These are phyloP conservation scores for Polytolypa hystricis DNA, from an alignment of 2,329 filamentous ascomycete species.

Conservation along the genomic window DNA sequence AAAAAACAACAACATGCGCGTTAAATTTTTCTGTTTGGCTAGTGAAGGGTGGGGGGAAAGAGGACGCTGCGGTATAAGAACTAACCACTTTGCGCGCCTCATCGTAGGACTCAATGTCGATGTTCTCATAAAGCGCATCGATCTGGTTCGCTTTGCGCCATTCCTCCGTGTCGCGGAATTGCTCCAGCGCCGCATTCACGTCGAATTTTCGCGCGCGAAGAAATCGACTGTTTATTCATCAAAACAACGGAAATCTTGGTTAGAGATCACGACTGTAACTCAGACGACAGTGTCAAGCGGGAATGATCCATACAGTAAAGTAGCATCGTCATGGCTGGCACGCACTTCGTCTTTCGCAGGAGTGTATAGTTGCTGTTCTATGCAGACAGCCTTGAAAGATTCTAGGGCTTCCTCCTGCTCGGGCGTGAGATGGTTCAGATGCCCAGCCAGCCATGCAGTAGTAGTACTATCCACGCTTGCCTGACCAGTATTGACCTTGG, in stretches of 20 bases:
- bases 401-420: conserved; percentile 56
- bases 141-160: conserved; percentile 75
- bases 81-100: conserved; percentile 59
- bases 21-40: background rate
- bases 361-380: conserved; percentile 48
- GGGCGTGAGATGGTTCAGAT: conserved; percentile 63
- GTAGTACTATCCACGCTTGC: background rate
- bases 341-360: conserved; percentile 21
- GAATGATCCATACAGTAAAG: conserved; percentile 32
- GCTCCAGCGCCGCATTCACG: conserved; percentile 62
- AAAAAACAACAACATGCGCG: background rate
- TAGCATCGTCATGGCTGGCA: conserved; percentile 38
- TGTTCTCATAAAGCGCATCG: conserved; percentile 70
- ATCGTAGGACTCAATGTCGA: conserved; percentile 76
- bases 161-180: conserved; percentile 80
- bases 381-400: conserved; percentile 60
- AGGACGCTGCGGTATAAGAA: conserved; percentile 7
- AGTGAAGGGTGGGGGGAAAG: conserved; percentile 7
- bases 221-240: conserved; percentile 52
- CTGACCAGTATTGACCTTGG: conserved; percentile 2
- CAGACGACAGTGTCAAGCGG: conserved; percentile 4
- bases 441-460: conserved; percentile 39
- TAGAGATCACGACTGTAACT: background rate
- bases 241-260: background rate
- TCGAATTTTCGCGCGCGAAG: conserved; percentile 75